Evolutionary conservation across 2,329 filamentous ascomycete genomes (phyloP).

Genomic region (Fusarium sp.): DNA sequence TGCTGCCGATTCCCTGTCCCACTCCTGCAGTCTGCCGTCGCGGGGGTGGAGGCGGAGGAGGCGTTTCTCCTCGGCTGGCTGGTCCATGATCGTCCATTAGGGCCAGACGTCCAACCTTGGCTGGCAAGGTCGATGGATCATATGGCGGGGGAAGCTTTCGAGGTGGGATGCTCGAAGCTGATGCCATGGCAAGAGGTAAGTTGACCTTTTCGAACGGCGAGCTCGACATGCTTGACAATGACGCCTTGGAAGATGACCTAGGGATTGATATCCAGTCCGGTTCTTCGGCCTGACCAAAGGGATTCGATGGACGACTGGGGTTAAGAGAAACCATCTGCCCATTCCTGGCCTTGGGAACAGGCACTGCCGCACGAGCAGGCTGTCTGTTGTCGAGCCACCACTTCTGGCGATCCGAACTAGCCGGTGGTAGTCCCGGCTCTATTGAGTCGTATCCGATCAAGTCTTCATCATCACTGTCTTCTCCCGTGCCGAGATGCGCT

Average conservation of each 20-base stretch:
- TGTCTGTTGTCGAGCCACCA: constrained; percentile 80
- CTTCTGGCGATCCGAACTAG: constrained; percentile 75
- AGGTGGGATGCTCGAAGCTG: constrained; percentile 58
- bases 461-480: constrained; percentile 81
- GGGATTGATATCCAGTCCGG: constrained; percentile 85
- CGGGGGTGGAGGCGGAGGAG: constrained; percentile 60
- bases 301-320: constrained; percentile 80
- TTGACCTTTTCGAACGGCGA: constrained; percentile 71
- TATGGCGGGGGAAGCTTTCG: constrained; percentile 66
- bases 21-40: constrained; percentile 54
- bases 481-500: constrained; percentile 63
- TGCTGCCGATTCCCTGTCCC: constrained; percentile 17
- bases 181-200: constrained; percentile 59
- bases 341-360: constrained; percentile 67
- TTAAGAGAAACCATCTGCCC: constrained; percentile 75
- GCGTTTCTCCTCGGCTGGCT: constrained; percentile 49
- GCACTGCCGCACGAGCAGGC: constrained; percentile 79
- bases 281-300: constrained; percentile 80
- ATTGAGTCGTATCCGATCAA: constrained; percentile 85
- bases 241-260: constrained; percentile 64
- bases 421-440: constrained; percentile 79
- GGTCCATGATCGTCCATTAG: constrained; percentile 55
- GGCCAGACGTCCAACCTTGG: constrained; percentile 59
- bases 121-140: constrained; percentile 60
- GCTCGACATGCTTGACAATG: constrained; percentile 68